A percentile compares a stretch with the other conserved stretches of the same genome.
phyloP scores from a whole-genome alignment of 1,139 yeast species.

The Pichia sp. region DNA sequence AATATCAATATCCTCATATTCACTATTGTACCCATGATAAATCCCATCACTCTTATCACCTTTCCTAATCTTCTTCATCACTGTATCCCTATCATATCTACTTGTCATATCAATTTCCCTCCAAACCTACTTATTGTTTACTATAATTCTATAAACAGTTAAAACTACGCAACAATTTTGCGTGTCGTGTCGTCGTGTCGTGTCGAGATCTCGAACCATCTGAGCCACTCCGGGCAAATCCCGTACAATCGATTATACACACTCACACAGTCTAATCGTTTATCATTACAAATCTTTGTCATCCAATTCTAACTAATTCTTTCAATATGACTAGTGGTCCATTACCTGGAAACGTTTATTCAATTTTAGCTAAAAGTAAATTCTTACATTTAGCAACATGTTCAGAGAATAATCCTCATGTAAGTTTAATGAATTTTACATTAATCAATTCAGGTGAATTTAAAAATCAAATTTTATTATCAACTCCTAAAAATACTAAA shows the following conservation, averaged over 20 bases:
- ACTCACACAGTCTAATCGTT: too few species aligned
- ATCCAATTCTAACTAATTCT: background rate
- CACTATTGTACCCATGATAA: background rate
- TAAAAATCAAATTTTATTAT: constrained; percentile 45
- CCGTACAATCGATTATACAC: too few species aligned
- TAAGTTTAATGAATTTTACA: constrained; percentile 82
- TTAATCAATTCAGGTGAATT: constrained; percentile 36
- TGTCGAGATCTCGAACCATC: too few species aligned
- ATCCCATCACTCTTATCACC: background rate
- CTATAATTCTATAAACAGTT: too few species aligned
- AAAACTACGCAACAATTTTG: too few species aligned
- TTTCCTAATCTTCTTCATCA: too few species aligned
- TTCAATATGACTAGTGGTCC: constrained; percentile 23
- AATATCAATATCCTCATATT: constrained; percentile 2
- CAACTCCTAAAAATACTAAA: constrained; percentile 62
- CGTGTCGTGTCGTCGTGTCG: too few species aligned
- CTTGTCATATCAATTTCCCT: too few species aligned
- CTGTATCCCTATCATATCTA: background rate
- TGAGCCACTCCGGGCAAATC: too few species aligned
- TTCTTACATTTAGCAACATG: constrained; percentile 81
- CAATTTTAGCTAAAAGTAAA: constrained; percentile 49
- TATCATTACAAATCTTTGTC: too few species aligned
- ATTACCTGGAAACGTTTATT: constrained; percentile 51
- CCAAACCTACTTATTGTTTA: too few species aligned
- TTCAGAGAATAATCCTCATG: constrained; percentile 62